Base-by-base conservation (phyloP, 1,139 yeast species). In the Kodamaea alishanica region DNA sequence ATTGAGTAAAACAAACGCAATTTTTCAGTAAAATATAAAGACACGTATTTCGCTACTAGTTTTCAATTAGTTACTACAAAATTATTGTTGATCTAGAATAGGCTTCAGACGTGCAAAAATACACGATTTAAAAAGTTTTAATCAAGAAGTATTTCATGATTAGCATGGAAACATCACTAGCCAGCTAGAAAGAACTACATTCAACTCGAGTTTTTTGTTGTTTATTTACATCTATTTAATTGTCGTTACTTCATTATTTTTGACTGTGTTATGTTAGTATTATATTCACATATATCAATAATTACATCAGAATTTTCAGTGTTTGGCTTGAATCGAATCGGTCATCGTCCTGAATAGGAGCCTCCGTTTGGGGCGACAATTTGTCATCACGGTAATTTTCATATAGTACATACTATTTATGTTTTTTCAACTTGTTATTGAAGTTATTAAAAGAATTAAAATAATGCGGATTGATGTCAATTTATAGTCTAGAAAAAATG, bases 291-390 rank as follows among this genome's bases (percentile, higher is more conserved):
- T 15, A 15, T 15, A 15, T 24, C 23, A 38, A 25, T 26, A 33
- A 42, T 41, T 43, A 43, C 42, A 35, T 70, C 77, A 71, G 77
- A 70, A 70, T 70, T 71, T 71, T 71, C 76, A 71, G 76, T 71
- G 75, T 70, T 70, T 70, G 73, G 74, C 73, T 59, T 52, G 54
- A 51, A 68, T 71, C 76, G 76, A 70, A 64, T 71, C 77, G 76
- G 75, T 71, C 76, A 71, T 68, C 49, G 75, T 69, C 76, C 76
- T 70, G 76, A 71, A 68, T 51, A 70, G 75, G 75, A 67, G 56
- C 74, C 75, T 71, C 77, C 75, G 77, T 63, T 60, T 71, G 77
- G 77, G 77, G 77, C 77, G 77, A 71, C 77, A 70, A 50, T 65
- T 53, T 61, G 76, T 71, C 77, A 71, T 71, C 77, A 68, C 47